Percentiles rank a stretch among this genome's conserved stretches.
These are phyloP conservation scores for Boechera stricta DNA, from an alignment of 345 rosid genomes.

Conservation along the genomic window DNA sequence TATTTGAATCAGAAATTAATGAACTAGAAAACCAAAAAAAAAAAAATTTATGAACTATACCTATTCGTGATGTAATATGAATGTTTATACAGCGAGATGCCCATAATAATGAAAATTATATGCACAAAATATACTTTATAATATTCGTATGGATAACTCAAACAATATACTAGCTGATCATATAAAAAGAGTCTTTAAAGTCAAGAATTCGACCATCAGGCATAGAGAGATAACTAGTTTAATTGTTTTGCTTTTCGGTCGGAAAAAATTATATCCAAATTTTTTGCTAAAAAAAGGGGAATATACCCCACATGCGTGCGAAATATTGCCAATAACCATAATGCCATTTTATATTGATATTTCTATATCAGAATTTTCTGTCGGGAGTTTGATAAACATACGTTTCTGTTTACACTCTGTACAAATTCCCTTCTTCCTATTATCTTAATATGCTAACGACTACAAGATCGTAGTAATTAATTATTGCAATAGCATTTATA, in stretches of 20 bases:
- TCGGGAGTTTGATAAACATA: conserved; percentile 14
- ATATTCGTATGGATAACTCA: too few relatives aligned
- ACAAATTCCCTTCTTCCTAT: neutral
- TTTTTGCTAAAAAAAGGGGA: neutral
- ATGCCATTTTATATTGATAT: conserved; percentile 11
- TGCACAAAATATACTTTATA: neutral
- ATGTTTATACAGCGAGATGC: conserved; percentile 14
- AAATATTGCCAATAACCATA: neutral
- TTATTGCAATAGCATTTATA: neutral
- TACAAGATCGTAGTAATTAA: neutral
- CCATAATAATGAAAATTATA: neutral
- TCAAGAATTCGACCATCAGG: neutral
- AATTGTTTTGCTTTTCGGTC: neutral
- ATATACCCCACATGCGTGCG: conserved; percentile 19
- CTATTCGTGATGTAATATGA: conserved; percentile 24
- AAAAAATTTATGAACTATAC: neutral
- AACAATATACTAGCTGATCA: too few relatives aligned
- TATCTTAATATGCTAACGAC: neutral
- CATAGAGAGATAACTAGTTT: neutral
- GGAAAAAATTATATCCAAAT: neutral
- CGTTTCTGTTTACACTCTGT: conserved; percentile 22
- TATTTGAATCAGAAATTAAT: neutral
- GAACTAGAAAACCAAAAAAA: too few relatives aligned
- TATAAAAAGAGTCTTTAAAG: neutral
- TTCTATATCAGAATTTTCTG: neutral